Evolutionary conservation across 345 rosid species (phyloP).

Genomic region (Ricinus communis): DNA sequence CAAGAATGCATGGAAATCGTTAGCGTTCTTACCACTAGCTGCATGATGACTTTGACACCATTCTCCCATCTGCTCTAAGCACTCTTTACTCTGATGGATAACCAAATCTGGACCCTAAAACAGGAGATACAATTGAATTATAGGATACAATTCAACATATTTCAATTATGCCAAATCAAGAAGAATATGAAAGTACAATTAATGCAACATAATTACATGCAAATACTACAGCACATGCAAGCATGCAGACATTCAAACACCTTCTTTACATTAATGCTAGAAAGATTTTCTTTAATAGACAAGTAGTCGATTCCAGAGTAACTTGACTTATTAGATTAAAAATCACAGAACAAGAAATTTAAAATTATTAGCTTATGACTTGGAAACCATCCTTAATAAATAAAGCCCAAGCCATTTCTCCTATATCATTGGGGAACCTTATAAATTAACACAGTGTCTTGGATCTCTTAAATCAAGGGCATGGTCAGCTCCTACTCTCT

Average conservation of each 20-base stretch:
- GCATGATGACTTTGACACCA: conserved; percentile 92
- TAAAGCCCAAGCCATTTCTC: not conserved
- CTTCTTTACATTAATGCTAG: not conserved
- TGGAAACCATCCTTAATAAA: not conserved
- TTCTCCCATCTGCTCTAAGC: conserved; percentile 78
- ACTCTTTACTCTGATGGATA: conserved; percentile 73
- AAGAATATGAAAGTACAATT: not conserved
- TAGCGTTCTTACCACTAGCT: conserved; percentile 66
- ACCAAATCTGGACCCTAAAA: conserved; percentile 89
- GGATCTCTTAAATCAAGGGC: not conserved
- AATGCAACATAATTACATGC: not conserved
- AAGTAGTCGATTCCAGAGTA: not conserved
- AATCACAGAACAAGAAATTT: not conserved
- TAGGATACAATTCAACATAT: conserved; percentile 8
- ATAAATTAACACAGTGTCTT: not conserved
- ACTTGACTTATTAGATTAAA: not conserved
- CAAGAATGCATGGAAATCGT: conserved; percentile 8
- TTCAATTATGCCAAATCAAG: not conserved
- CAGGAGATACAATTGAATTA: conserved; percentile 8
- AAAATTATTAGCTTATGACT: not conserved
- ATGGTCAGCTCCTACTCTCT: not conserved
- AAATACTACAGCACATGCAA: not conserved
- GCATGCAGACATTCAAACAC: not conserved
- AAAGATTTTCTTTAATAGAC: not conserved
- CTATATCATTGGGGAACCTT: not conserved